Base-by-base conservation (phyloP, 176 grass and related monocot genomes). In the Panicum miliaceum region DNA sequence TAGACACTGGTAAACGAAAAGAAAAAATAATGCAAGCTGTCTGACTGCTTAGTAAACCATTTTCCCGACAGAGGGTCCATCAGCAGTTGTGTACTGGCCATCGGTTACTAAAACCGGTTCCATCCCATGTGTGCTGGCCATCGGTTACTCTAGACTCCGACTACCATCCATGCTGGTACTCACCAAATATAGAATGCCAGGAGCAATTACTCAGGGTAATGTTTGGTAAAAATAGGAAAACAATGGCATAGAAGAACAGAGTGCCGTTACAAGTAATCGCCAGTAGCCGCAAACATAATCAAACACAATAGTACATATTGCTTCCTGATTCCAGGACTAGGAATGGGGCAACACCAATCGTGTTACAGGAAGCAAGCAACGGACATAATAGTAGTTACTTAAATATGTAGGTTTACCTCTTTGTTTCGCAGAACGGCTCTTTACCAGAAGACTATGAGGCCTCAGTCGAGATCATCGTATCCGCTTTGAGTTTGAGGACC, bases 391-490 rank as follows among this genome's bases (percentile, higher is more conserved):
- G 75, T 27, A 34, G 26, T 29, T 45, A 76, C 29, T 18, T 10
- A 59, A 61, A 56, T 15, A 11, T 16, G 22, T 14, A 46, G 56
- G 26, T 34, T 51, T 60, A 90, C 88, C 88, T 90, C 79, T n/a
- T 51, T 46, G 71, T 26, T 65, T 83, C 68, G n/a, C 43, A 45
- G 73, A 60, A 64, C 13, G 36, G 46, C 43, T 58, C 64, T 62
- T 73, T 64, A 11, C 56, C 8, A 19, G 54, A 65, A 12, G 67
- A 14, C 27, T 63, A 8, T 13, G 42, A 72, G 18, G 27, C 8
- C 46, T 98, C 91, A 95, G 89, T 98, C 93, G 27, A 98, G 90
- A 88, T 98, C 93, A 18, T 98, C 92, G 23, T 86, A 88, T 19
- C 86, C 77, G 46, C 47, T 77, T 59, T 79, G 88, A 64, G 81